A percentile compares a stretch with the other conserved stretches of the same genome.
Conservation (phyloP, 2,329 filamentous ascomycete species). For the Fusarium musae region DNA sequence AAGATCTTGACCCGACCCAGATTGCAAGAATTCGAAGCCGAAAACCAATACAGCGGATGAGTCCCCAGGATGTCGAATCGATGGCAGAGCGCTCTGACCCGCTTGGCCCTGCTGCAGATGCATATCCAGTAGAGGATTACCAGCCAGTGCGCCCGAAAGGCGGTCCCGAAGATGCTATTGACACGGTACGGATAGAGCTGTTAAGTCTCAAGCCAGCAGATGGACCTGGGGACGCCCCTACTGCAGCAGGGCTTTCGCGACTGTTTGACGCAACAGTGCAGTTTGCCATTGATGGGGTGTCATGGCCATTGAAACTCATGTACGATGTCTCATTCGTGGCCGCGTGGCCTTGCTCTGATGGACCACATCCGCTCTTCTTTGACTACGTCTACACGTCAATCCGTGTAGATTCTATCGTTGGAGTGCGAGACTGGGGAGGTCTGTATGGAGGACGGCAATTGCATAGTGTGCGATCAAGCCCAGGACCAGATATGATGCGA, state of each 20-base stretch:
- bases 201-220: constrained; percentile 66
- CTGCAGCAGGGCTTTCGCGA: constrained; percentile 50
- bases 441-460: constrained; percentile 49
- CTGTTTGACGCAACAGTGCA: constrained; percentile 70
- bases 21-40: constrained; percentile 75
- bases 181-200: constrained; percentile 76
- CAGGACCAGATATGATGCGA: constrained; percentile 46
- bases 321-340: constrained; percentile 74
- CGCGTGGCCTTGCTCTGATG: constrained; percentile 72
- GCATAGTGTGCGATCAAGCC: constrained; percentile 51
- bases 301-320: constrained; percentile 70
- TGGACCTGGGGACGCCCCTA: constrained; percentile 35
- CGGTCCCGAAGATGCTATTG: constrained; percentile 66
- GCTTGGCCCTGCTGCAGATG: constrained; percentile 70
- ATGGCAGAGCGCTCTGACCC: constrained; percentile 77
- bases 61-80: constrained; percentile 68
- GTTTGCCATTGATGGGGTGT: constrained; percentile 71
- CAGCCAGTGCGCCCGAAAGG: constrained; percentile 66
- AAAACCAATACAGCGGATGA: constrained; percentile 66
- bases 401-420: constrained; percentile 72
- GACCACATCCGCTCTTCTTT: constrained; percentile 77
- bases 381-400: constrained; percentile 72
- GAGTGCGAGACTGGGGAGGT: constrained; percentile 73
- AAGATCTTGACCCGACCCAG: constrained; percentile 74
- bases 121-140: constrained; percentile 76